Base-by-base conservation (phyloP, 2,329 filamentous ascomycete species). In the Colletotrichum abscissum region DNA sequence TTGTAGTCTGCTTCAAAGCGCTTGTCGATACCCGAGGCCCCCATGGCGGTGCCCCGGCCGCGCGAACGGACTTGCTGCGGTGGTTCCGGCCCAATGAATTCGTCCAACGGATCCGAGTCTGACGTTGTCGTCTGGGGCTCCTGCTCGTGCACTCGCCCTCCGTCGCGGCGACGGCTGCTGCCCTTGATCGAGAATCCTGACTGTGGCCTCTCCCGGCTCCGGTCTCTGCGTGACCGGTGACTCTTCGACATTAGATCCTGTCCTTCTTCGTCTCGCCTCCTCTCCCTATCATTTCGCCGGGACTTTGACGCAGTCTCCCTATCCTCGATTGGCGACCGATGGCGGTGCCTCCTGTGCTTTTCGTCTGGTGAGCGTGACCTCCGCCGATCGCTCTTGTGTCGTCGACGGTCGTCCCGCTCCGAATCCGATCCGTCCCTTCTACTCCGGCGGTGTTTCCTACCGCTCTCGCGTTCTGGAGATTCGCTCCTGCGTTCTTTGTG, bases 71-170 rank as follows among this genome's bases (percentile, higher is more conserved):
- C 79, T 35, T 80, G 81, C 4, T 85, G 83, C 24, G 87, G 87
- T 33, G 92, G 91, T 9, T 89, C 91, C 1, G 95, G 95, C 0
- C 95, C 95, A 42, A 98, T 92, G 24, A 96, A 84, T 4, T 92
- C 90, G 69, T 95, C 92, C 4, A 95, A 84, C 1, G 94, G 92
- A 79, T 97, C 94, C 0, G 93, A 95, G 52, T 87, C 86, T n/a
- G 83, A 82, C 5, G 80, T 78, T 4, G 69, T 52, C 2, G 78
- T 75, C 38, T 58, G 54, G 1, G 79, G 78, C 5, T 79, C 64
- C 11, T 69, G 55, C 11, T 72, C 64, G 54, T 52, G 52, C 49
- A n/a, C 42, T 46, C 26, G 60, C 9, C 42, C 42, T n/a, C 19
- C 42, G 19, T 49, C 19, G 42, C 42, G 42, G 59, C 52, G 57